These are phyloP conservation scores for Kwoniella europaea DNA, from an alignment of 768 basidiomycete genomes.

Conservation along the genomic window DNA sequence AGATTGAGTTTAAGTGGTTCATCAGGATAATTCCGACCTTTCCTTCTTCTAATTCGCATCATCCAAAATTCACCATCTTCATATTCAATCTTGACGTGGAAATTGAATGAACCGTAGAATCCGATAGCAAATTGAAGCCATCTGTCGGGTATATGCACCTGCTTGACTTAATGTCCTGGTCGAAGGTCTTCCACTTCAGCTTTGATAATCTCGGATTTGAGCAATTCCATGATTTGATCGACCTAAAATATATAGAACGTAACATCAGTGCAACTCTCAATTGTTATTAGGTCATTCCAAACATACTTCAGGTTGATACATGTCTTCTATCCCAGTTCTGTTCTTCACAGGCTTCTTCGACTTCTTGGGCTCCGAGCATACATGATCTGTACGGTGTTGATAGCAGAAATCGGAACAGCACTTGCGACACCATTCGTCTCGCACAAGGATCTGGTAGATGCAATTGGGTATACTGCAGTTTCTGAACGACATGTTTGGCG, in stretches of 20 bases:
- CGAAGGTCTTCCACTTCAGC: constrained; percentile 2
- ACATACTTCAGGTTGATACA: constrained; percentile 5
- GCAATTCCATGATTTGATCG: background rate
- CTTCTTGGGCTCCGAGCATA: background rate
- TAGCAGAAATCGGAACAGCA: background rate
- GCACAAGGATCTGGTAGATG: background rate
- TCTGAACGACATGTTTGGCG: too few species aligned
- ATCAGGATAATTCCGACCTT: background rate
- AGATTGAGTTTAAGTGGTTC: constrained; percentile 5
- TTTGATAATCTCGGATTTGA: background rate
- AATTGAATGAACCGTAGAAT: constrained; percentile 3
- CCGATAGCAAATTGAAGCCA: background rate
- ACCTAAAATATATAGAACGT: too few species aligned
- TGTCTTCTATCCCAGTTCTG: background rate
- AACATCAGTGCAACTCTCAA: too few species aligned
- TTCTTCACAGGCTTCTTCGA: background rate
- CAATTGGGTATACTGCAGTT: constrained; percentile 7
- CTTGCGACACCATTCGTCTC: background rate
- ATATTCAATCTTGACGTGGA: constrained; percentile 15
- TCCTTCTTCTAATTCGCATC: constrained; percentile 11
- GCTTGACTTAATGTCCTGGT: background rate
- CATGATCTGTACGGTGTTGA: background rate
- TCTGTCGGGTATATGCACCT: background rate
- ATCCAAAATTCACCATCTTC: constrained; percentile 11
- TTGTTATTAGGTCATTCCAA: too few species aligned